Evolutionary conservation across 2,329 filamentous ascomycete species (phyloP).

Genomic region (Domatiomyces catenatus): DNA sequence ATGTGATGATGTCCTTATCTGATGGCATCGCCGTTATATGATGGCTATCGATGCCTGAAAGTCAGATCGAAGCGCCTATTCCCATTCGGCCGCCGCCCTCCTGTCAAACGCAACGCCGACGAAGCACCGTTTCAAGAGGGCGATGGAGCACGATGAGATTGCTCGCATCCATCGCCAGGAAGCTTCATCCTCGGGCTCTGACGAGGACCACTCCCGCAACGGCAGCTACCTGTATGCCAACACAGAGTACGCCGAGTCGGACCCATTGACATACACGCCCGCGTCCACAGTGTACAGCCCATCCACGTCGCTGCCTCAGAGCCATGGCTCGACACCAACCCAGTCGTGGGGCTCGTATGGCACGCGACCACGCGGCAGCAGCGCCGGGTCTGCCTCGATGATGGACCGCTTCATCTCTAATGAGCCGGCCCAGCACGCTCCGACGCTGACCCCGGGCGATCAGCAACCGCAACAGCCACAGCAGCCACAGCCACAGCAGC

Average conservation of each 20-base stretch:
- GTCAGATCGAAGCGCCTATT: neutral
- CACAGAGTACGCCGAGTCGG: constrained; percentile 21
- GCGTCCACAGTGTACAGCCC: constrained; percentile 20
- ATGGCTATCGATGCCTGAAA: neutral
- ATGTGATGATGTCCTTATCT: neutral
- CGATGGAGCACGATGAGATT: constrained; percentile 30
- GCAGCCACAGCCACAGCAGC: constrained; percentile 1
- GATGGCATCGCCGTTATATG: too few relatives aligned
- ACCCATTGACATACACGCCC: constrained; percentile 21
- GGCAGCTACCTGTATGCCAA: constrained; percentile 22
- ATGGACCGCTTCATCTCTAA: constrained; percentile 14
- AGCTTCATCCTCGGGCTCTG: constrained; percentile 25
- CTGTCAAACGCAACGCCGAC: neutral
- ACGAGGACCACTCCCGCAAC: constrained; percentile 25
- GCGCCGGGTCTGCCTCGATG: constrained; percentile 27
- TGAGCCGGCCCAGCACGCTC: constrained; percentile 2
- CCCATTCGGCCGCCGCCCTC: neutral
- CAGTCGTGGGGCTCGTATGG: constrained; percentile 24
- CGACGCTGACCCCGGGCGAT: too few relatives aligned
- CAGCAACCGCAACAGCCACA: too few relatives aligned
- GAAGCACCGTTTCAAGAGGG: neutral
- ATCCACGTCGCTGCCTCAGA: constrained; percentile 5
- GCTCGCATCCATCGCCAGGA: constrained; percentile 26
- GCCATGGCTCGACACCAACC: constrained; percentile 16
- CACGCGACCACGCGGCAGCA: constrained; percentile 27